phyloP scores from a whole-genome alignment of 1,284 basidiomycete genomes.

The Melampsora abietis-canadensis region DNA sequence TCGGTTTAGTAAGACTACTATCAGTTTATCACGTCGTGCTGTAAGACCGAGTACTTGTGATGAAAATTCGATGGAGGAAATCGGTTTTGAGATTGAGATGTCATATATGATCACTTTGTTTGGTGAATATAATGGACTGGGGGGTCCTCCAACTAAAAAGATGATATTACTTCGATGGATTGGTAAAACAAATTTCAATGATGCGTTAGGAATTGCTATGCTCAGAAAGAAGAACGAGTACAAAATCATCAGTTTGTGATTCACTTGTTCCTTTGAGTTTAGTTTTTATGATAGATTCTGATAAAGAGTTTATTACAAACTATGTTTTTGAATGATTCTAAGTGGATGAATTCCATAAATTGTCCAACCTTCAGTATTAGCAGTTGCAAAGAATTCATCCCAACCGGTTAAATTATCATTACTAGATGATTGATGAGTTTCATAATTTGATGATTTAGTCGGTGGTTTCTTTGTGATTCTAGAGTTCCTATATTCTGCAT shows the following conservation, averaged over 20 bases:
- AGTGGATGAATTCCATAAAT: constrained; percentile 78
- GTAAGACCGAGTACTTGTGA: constrained; percentile 77
- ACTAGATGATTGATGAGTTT: background rate
- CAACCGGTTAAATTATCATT: constrained; percentile 20
- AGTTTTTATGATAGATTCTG: too few species aligned
- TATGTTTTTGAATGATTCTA: constrained; percentile 70
- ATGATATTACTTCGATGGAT: constrained; percentile 78
- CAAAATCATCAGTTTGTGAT: constrained; percentile 64
- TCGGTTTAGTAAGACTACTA: constrained; percentile 73
- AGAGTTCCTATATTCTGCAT: constrained; percentile 19
- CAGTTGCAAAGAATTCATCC: constrained; percentile 73
- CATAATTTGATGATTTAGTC: background rate
- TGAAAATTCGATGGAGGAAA: constrained; percentile 86
- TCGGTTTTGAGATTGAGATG: constrained; percentile 68
- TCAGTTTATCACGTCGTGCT: constrained; percentile 74
- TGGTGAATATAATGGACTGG: constrained; percentile 83
- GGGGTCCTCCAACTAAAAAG: constrained; percentile 83
- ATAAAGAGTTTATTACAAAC: constrained; percentile 56
- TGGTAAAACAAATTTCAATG: constrained; percentile 62
- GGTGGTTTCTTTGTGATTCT: background rate
- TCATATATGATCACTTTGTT: constrained; percentile 93
- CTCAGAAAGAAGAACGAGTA: constrained; percentile 11
- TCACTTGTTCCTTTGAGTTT: constrained; percentile 15
- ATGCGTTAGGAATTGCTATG: constrained; percentile 26
- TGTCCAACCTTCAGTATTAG: constrained; percentile 79